phyloP scores from a whole-genome alignment of 352 stramenopile genomes.

The Phytophthora constricta region DNA sequence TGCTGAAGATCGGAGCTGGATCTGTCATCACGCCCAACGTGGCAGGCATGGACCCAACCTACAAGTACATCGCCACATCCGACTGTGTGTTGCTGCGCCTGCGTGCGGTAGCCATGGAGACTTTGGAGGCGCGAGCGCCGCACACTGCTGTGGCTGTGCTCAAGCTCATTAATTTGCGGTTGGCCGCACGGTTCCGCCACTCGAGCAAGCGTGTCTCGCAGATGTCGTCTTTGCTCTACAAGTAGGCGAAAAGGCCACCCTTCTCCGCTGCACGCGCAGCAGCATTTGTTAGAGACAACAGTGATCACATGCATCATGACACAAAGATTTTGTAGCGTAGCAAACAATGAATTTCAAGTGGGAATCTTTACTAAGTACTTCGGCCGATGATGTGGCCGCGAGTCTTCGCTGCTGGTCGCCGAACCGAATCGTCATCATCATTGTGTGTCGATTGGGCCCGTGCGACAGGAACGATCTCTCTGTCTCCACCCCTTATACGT shows the following conservation, averaged over 20 bases:
- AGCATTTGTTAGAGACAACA: too few species aligned
- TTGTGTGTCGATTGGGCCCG: slow-evolving; percentile 30
- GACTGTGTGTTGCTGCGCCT: slow-evolving; percentile 74
- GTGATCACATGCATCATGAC: too few species aligned
- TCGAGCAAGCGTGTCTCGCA: slow-evolving; percentile 81
- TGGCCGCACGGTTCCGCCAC: slow-evolving; percentile 67
- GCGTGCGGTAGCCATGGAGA: slow-evolving; percentile 61
- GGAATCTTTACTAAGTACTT: slow-evolving; percentile 20
- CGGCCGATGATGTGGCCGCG: slow-evolving; percentile 4
- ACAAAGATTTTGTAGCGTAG: too few species aligned
- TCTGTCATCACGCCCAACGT: slow-evolving; percentile 76
- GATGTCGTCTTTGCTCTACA: slow-evolving; percentile 82
- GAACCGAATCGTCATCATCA: slow-evolving; percentile 34
- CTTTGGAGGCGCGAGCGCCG: slow-evolving; percentile 57
- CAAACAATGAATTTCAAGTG: slow-evolving; percentile 6
- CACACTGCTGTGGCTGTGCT: slow-evolving; percentile 80
- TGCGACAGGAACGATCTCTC: slow-evolving; percentile 35
- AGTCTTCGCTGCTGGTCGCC: slow-evolving; percentile 34
- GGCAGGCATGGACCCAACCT: slow-evolving; percentile 42
- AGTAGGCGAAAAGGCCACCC: slow-evolving; percentile 49
- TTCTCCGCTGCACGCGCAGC: too few species aligned
- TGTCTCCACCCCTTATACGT: slow-evolving; percentile 23
- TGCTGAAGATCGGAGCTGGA: slow-evolving; percentile 79
- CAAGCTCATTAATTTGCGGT: slow-evolving; percentile 68
- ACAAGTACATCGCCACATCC: slow-evolving; percentile 69